Conservation (phyloP, 2,329 filamentous ascomycete genomes). For the Fragosphaeria purpurea region DNA sequence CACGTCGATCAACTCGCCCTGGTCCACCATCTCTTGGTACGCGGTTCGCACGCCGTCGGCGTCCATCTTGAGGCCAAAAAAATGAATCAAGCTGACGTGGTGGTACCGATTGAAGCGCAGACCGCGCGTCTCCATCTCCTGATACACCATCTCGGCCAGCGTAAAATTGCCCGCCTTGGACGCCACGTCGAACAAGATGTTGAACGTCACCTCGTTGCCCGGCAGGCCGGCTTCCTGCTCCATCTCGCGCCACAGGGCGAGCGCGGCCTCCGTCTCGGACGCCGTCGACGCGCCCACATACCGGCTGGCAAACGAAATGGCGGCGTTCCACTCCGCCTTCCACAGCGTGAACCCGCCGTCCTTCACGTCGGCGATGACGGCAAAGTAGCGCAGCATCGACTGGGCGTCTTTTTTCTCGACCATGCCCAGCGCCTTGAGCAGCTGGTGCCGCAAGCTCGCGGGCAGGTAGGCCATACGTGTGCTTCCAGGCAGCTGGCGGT, state of each 20-base stretch:
- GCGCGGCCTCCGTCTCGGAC: constrained; percentile 54
- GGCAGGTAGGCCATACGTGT: constrained; percentile 40
- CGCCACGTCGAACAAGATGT: constrained; percentile 82
- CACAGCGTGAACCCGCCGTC: constrained; percentile 59
- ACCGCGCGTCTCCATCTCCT: constrained; percentile 65
- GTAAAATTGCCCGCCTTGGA: constrained; percentile 75
- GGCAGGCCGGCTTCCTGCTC: constrained; percentile 57
- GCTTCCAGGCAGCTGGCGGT: constrained; percentile 36
- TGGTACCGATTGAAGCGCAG: constrained; percentile 68
- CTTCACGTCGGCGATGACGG: constrained; percentile 74
- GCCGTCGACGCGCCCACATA: constrained; percentile 52
- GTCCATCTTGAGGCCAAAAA: constrained; percentile 66
- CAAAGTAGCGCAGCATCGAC: constrained; percentile 73
- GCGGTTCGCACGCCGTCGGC: constrained; percentile 63
- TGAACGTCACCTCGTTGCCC: constrained; percentile 76
- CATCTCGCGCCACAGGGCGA: constrained; percentile 84
- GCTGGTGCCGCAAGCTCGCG: constrained; percentile 43
- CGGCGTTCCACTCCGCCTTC: constrained; percentile 69
- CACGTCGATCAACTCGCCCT: constrained; percentile 81
- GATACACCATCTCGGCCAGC: constrained; percentile 74
- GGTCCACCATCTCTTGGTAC: constrained; percentile 74
- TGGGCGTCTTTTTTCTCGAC: constrained; percentile 44
- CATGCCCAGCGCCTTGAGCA: constrained; percentile 60
- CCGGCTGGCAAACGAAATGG: constrained; percentile 67
- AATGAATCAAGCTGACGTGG: constrained; percentile 73